Percentiles rank a stretch among this genome's conserved stretches.
These are phyloP conservation scores for Parachaetomium inaequale DNA, from an alignment of 495 filamentous ascomycete genomes.

Conservation along the genomic window DNA sequence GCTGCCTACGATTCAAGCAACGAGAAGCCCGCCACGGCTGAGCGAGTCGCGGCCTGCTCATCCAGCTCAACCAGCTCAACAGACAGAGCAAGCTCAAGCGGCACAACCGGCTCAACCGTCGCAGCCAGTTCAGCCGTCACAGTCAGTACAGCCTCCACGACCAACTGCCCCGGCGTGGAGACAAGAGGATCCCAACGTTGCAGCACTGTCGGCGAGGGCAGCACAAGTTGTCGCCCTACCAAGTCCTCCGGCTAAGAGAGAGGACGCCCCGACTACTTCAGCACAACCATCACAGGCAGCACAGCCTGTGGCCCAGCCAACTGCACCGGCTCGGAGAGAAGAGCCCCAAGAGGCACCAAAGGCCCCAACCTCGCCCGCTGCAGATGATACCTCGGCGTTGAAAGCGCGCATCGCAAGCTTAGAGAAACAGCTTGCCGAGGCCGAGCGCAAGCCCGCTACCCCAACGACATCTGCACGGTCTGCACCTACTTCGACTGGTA, in stretches of 20 bases:
- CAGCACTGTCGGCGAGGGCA: background rate
- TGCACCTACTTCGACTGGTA: background rate
- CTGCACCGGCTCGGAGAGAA: background rate
- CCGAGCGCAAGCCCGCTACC: conserved; percentile 4
- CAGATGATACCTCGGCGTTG: background rate
- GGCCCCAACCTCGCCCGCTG: background rate
- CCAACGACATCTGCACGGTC: background rate
- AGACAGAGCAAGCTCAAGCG: background rate
- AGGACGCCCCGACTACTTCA: background rate
- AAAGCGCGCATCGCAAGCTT: conserved; percentile 4
- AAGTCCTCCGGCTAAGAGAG: background rate
- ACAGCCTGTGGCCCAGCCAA: background rate
- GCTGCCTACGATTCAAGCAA: background rate
- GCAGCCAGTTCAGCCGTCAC: background rate
- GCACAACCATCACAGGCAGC: background rate
- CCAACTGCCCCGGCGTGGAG: background rate
- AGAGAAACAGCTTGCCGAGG: conserved; percentile 18
- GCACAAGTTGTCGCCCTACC: background rate
- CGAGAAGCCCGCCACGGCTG: background rate
- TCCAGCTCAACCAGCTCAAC: background rate
- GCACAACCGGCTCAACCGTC: background rate
- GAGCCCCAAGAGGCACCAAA: background rate
- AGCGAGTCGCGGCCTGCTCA: background rate
- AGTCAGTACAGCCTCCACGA: background rate
- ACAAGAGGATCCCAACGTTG: background rate